These are phyloP conservation scores for Teratosphaeriaceae sp. DNA, from an alignment of 2,329 filamentous ascomycete genomes.

Conservation along the genomic window DNA sequence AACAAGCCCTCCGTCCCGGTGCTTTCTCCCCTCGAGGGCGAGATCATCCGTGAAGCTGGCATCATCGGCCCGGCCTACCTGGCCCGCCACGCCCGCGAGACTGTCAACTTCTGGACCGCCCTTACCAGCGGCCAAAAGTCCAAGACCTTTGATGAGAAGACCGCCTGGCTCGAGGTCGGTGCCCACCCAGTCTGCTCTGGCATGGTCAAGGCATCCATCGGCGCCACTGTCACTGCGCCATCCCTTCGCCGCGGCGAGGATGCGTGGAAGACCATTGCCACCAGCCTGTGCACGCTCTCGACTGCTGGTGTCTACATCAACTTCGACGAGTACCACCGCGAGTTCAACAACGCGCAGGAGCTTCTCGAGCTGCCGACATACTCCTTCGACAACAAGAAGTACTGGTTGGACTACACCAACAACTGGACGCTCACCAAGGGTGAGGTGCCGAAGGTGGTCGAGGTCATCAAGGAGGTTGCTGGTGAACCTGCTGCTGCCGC, in stretches of 20 bases:
- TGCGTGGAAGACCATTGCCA: constrained; percentile 57
- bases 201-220: constrained; percentile 43
- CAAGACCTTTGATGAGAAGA: not conserved
- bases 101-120: constrained; percentile 32
- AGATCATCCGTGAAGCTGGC: constrained; percentile 16
- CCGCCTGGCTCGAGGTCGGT: constrained; percentile 12
- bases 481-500: constrained; percentile 27
- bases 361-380: constrained; percentile 64
- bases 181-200: constrained; percentile 8
- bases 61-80: constrained; percentile 19
- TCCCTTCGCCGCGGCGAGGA: constrained; percentile 58
- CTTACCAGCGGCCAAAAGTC: constrained; percentile 4
- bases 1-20: constrained; percentile 24
- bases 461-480: constrained; percentile 31
- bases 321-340: constrained; percentile 64
- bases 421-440: constrained; percentile 68
- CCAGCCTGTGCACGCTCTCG: constrained; percentile 54
- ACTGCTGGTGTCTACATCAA: constrained; percentile 56
- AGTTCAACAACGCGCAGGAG: constrained; percentile 52
- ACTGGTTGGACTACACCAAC: constrained; percentile 65
- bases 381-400: constrained; percentile 63
- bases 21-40: constrained; percentile 22
- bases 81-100: constrained; percentile 27
- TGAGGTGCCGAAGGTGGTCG: constrained; percentile 41
- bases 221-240: constrained; percentile 49